phyloP scores from a whole-genome alignment of 208 protist genomes.

The Trypanosoma mega region DNA sequence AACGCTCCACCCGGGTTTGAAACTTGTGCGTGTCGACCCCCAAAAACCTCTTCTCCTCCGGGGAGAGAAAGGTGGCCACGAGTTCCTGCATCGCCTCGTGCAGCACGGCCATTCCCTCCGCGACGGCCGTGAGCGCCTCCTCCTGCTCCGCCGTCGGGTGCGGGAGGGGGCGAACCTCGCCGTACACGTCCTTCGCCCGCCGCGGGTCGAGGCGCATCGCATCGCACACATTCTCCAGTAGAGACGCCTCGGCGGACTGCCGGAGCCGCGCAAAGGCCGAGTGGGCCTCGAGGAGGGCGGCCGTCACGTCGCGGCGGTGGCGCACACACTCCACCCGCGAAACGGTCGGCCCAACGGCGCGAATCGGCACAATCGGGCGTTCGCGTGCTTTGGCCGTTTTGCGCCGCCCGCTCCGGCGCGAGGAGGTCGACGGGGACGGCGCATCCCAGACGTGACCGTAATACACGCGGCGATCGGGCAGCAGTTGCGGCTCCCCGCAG shows the following conservation, averaged over 20 bases:
- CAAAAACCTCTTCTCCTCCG: conserved; percentile 80
- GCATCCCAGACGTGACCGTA: background rate
- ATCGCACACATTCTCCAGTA: conserved; percentile 33
- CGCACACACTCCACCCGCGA: conserved; percentile 29
- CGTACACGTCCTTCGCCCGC: conserved; percentile 34
- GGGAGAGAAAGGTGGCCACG: conserved; percentile 58
- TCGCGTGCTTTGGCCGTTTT: background rate
- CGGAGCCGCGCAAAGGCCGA: conserved; percentile 52
- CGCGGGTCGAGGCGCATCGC: conserved; percentile 80
- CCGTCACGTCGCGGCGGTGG: conserved; percentile 58
- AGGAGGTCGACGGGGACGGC: background rate
- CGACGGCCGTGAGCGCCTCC: conserved; percentile 44
- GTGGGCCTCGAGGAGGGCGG: conserved; percentile 56
- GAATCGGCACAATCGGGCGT: conserved; percentile 1
- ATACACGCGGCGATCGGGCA: conserved; percentile 10
- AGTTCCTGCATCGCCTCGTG: conserved; percentile 56
- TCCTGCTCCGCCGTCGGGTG: conserved; percentile 51
- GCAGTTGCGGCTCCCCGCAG: conserved; percentile 1
- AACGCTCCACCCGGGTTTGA: conserved; percentile 55
- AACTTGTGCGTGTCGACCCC: conserved; percentile 76
- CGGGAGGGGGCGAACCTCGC: conserved; percentile 38
- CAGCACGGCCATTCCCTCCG: conserved; percentile 33
- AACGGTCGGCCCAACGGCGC: conserved; percentile 5
- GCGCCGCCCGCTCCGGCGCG: background rate
- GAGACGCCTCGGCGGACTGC: conserved; percentile 39